Base-by-base conservation (phyloP, 75 land plant species). In the Selaginella tamariscina region DNA sequence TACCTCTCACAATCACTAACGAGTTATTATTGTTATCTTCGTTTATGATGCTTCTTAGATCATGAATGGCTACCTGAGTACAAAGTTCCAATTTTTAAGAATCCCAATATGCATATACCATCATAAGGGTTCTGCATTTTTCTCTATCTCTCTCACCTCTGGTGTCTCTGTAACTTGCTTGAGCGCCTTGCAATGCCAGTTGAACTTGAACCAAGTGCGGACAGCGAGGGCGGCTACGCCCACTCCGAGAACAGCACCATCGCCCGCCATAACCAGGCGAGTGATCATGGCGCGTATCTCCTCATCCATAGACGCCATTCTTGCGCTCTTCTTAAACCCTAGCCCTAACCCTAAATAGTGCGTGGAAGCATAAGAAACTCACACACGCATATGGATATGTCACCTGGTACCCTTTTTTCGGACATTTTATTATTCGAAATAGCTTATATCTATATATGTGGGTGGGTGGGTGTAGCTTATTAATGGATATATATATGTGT, bases 1-100 rank as follows among this genome's bases (percentile, higher is more conserved):
- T 49, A n/a, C 86, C 84, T 55, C 84, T 73, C 27, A 84, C 81
- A 27, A 84, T 72, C 18, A 84, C 84, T 55, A 84, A 27, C 15
- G n/a, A 64, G 27, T 11, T 1, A 2, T 59, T n/a, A 2, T 59
- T 59, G 18, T 59, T n/a, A 23, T n/a, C 62, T 24, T 22, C 70
- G 18, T 65, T 56, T n/a, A 82, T 32, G 21, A 84, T 63, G 8
- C 57, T 66, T 49, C 86, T 77, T 22, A 84, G 68, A 74, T 82
- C 81, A 32, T 78, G 68, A 24, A 84, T 73, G 1, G 44, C 70
- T 11, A 73, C 30, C 29, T 70, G 29, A 13, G 80, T n/a, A n/a
- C n/a, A n/a, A n/a, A n/a, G n/a, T n/a, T n/a, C n/a, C n/a, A n/a
- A n/a, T n/a, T n/a, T n/a, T n/a, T n/a, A n/a, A n/a, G n/a, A n/a